These are phyloP conservation scores for Salix arbutifolia DNA, from an alignment of 345 rosid genomes.

Conservation along the genomic window DNA sequence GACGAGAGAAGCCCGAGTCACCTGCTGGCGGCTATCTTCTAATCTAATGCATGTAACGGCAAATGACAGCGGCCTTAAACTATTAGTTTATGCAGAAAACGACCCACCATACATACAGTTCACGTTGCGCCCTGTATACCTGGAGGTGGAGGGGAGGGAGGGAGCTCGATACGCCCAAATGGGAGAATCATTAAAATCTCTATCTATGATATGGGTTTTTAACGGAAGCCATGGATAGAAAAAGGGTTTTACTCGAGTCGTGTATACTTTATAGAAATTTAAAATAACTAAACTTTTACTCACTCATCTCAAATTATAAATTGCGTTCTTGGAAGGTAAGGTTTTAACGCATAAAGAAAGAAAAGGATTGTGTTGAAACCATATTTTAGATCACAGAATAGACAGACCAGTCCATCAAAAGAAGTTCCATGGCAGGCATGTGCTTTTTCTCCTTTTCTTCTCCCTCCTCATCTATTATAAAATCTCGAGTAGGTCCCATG, in stretches of 20 bases:
- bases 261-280: no score
- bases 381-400: not conserved
- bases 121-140: not conserved
- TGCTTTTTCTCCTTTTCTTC: constrained; percentile 11
- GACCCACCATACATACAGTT: not conserved
- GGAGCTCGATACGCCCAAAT: not conserved
- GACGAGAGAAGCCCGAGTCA: no score
- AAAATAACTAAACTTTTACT: no score
- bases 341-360: not conserved
- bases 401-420: constrained; percentile 21
- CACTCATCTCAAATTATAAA: no score
- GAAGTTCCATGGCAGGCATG: constrained; percentile 32
- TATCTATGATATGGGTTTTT: not conserved
- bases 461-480: not conserved
- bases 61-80: not conserved
- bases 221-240: not conserved
- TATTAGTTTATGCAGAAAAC: not conserved
- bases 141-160: not conserved
- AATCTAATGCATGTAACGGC: not conserved
- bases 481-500: constrained; percentile 12
- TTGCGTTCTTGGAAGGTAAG: no score
- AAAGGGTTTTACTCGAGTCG: no score
- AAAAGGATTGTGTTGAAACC: not conserved
- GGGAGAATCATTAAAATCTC: not conserved
- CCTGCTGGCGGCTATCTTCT: not conserved